Base-by-base conservation (phyloP, 495 filamentous ascomycete genomes). In the Penicillium cosmopolitanum region DNA sequence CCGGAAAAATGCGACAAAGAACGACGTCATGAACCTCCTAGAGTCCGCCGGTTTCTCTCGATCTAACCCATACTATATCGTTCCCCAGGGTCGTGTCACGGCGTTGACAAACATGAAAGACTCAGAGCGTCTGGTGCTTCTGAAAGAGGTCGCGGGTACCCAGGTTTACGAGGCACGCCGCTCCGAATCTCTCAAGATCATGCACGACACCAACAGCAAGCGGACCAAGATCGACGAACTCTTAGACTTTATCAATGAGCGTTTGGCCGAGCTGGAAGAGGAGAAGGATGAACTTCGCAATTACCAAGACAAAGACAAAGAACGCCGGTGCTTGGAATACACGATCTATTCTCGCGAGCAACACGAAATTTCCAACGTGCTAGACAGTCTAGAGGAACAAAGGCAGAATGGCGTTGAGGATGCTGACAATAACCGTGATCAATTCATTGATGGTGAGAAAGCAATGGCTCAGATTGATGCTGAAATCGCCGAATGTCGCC, bases 81-180 rank as follows among this genome's bases (percentile, higher is more conserved):
- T 99, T 2, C 95, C 96, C 3, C 95, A 99, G 69, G 95, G 95
- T 34, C 90, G 96, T 59, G 93, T 99, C 51, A 97, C 96, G 0
- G 88, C 91, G 21, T 82, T 99, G 64, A 99, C 95, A 19, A 99
- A 97, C 67, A 98, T 97, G 96, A 96, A 96, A 72, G 95, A 99
- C 67, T 83, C 85, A 1, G 93, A 96, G 66, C 83, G 95, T 53
- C 71, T 99, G 60, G 91, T 88, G 51, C 77, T 99, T 28, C 77
- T 99, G 54, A 99, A 99, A 73, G 94, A 99, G 66, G 96, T 99
- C 19, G 96, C 95, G 2, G 95, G 95, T 46, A 98, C 95, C 5
- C 92, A 97, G 67, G 92, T 96, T 25, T 99, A 99, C 73, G 95
- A 99, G 73, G 89, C 92, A 38, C 86, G 93, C 54, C 82, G 96